phyloP scores from a whole-genome alignment of 192 early-diverging fungal genomes.

The Obelidium mucronatum region DNA sequence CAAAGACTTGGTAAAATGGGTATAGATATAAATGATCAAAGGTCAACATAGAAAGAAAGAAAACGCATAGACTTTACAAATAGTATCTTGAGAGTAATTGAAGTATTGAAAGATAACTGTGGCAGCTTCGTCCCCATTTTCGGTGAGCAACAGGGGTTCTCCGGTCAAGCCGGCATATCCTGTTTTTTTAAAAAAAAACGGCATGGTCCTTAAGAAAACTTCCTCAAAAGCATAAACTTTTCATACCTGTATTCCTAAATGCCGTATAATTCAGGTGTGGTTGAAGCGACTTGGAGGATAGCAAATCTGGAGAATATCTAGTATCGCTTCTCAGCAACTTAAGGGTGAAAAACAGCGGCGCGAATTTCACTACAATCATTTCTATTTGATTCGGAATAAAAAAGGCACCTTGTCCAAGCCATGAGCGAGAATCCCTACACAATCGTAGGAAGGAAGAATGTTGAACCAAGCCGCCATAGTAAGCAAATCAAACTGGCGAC shows the following conservation, averaged over 20 bases:
- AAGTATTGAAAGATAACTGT: not conserved
- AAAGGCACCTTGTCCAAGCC: not conserved
- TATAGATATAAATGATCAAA: not conserved
- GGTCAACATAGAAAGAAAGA: not conserved
- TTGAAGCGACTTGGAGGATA: not conserved
- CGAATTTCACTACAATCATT: no score
- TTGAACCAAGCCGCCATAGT: not conserved
- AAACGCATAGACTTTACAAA: not conserved
- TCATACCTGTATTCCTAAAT: no score
- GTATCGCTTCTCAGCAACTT: no score
- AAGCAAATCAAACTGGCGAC: not conserved
- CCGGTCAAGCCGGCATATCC: not conserved
- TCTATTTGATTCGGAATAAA: no score
- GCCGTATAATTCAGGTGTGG: not conserved
- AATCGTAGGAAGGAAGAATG: not conserved
- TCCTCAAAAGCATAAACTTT: no score
- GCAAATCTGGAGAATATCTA: not conserved
- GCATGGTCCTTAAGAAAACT: no score
- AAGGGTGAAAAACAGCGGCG: no score
- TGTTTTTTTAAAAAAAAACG: no score
- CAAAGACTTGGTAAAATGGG: slow-evolving; percentile 1
- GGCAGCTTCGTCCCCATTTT: not conserved
- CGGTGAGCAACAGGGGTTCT: not conserved
- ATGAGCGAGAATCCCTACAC: not conserved
- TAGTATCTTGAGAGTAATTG: no score